Percentiles rank a stretch among this genome's conserved stretches.
phyloP scores from a whole-genome alignment of 495 filamentous ascomycete genomes.

The Thozetella sp. region DNA sequence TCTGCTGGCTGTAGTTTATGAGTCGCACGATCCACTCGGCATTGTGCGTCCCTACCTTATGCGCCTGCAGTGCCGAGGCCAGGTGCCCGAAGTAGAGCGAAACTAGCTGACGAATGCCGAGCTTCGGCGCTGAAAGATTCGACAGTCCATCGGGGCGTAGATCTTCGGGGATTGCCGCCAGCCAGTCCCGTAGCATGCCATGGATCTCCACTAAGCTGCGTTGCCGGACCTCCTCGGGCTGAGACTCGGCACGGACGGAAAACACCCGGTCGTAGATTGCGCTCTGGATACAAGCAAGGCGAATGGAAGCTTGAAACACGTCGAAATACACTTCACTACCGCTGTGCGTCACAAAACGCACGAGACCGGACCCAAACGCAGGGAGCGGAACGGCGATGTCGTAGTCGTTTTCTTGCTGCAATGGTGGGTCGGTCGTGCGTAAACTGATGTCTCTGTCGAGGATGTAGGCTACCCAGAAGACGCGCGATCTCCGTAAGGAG shows the following conservation, averaged over 20 bases:
- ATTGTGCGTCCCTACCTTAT: not conserved
- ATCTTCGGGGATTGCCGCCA: not conserved
- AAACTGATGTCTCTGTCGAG: constrained; percentile 17
- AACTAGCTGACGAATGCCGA: not conserved
- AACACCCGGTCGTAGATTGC: constrained; percentile 3
- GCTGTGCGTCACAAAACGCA: not conserved
- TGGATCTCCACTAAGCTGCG: not conserved
- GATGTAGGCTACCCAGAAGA: constrained; percentile 21
- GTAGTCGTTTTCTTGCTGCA: not conserved
- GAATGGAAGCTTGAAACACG: not conserved
- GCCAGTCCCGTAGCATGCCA: not conserved
- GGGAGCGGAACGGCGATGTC: constrained; percentile 8
- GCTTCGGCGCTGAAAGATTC: not conserved
- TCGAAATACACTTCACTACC: not conserved
- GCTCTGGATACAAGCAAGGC: constrained; percentile 8
- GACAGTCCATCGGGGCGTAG: not conserved
- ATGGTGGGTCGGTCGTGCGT: constrained; percentile 7
- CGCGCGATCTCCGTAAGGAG: constrained; percentile 5
- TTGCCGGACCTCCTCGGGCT: not conserved
- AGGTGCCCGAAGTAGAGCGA: not conserved
- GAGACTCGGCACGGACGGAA: constrained; percentile 4
- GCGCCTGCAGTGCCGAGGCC: constrained; percentile 4
- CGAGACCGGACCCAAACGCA: not conserved
- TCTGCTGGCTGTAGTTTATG: not conserved
- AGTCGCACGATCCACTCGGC: not conserved